Evolutionary conservation across 129 eudicot species (phyloP), one percentile per base, ranked within the genome.

Genomic region (Dittrichia graveolens): DNA sequence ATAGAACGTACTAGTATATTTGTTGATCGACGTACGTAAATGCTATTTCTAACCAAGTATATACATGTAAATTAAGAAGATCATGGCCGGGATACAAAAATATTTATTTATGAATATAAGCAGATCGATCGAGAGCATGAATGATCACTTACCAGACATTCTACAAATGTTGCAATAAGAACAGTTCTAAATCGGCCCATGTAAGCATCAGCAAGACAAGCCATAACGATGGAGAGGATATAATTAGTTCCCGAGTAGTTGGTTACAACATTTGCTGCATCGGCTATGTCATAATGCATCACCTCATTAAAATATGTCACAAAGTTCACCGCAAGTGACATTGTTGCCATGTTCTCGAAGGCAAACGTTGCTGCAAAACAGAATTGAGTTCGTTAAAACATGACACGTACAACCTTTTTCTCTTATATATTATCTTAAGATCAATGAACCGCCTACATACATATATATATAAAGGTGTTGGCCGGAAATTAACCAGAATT

Each of bases 261-360:
- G 1, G 96, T 87, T 10, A 90, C 41, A 24, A 84, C 82, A 72
- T 80, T 85, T 0, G 96, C 93, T 24, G 94, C 80, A 39, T 85
- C 90, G 2, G 85, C 80, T 69, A 87, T 41, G 73, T 81, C 71
- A 14, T 75, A 89, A 72, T 90, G 96, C 96, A 90, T 90, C 48
- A 77, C 69, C 18, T 19, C 55, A 57, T 68, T 85, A 50, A 90
- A 85, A 78, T 90, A 90, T 35, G 89, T 90, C 49, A 79, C 80
- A 8, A 87, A 71, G 72, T 85, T 90, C 54, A 79, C 88, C 5
- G 65, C 82, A 59, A 87, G 16, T 18, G 89, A 77, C 31, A 87
- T 0, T 12, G 78, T 83, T 76, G 89, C 93, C 86, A 87, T 76
- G 83, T 80, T 81, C 72, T 90, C 96, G 9, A 83, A 87, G 39